Percentiles rank a stretch among this genome's conserved stretches.
phyloP scores from a whole-genome alignment of 1,284 basidiomycete genomes.

The Trichosporon asahii region DNA sequence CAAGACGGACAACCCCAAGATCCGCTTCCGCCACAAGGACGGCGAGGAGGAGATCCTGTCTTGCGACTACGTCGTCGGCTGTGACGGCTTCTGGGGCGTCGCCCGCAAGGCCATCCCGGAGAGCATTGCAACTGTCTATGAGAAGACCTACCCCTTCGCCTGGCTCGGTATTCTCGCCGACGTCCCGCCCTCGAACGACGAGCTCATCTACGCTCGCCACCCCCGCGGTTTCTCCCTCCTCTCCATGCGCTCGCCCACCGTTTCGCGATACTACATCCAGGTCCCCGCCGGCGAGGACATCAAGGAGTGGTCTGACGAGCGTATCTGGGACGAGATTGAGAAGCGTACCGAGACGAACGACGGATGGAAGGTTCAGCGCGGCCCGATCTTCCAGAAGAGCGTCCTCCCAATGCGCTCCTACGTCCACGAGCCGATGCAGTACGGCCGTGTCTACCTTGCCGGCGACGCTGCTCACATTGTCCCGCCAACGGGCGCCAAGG shows the following conservation, averaged over 20 bases:
- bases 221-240: conserved; percentile 22
- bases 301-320: conserved; percentile 25
- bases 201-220: conserved; percentile 27
- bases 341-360: conserved; percentile 20
- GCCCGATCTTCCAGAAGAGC: conserved; percentile 24
- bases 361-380: conserved; percentile 25
- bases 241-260: conserved; percentile 24
- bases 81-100: conserved; percentile 27
- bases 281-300: conserved; percentile 24
- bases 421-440: conserved; percentile 28
- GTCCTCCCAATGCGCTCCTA: conserved; percentile 26
- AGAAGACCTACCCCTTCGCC: conserved; percentile 25
- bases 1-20: conserved; percentile 18
- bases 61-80: conserved; percentile 24
- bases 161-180: conserved; percentile 28
- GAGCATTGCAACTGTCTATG: conserved; percentile 20
- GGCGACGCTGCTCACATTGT: conserved; percentile 28
- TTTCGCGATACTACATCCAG: conserved; percentile 27
- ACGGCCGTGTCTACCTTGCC: conserved; percentile 25
- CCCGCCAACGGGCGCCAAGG: conserved; percentile 26
- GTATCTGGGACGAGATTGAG: conserved; percentile 26
- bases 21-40: conserved; percentile 22
- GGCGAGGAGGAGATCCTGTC: conserved; percentile 14
- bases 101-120: conserved; percentile 23
- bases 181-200: conserved; percentile 25